phyloP scores from a whole-genome alignment of 495 filamentous ascomycete species.

The Xylaria intraflava region DNA sequence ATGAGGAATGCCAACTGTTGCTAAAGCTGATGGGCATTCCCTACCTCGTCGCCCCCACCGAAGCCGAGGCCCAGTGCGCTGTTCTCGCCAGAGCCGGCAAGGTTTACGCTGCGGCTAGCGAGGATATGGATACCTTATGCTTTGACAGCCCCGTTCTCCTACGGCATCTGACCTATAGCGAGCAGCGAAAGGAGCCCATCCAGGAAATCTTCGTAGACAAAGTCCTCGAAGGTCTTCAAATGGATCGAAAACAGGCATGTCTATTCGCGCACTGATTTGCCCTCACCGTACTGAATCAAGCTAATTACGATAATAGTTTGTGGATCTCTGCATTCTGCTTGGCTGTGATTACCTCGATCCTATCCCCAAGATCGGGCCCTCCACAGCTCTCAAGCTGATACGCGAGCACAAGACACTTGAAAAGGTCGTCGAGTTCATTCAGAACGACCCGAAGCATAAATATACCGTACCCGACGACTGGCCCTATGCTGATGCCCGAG shows the following conservation, averaged over 20 bases:
- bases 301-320: conserved; percentile 54
- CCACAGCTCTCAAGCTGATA: conserved; percentile 86
- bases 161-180: conserved; percentile 90
- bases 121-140: conserved; percentile 99
- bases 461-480: conserved; percentile 84
- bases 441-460: conserved; percentile 68
- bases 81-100: conserved; percentile 85
- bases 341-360: conserved; percentile 98
- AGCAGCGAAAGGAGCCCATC: conserved; percentile 95
- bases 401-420: conserved; percentile 83
- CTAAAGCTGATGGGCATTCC: conserved; percentile 93
- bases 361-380: conserved; percentile 86
- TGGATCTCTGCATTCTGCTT: conserved; percentile 95
- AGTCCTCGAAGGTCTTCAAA: conserved; percentile 74
- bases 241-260: conserved; percentile 75
- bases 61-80: conserved; percentile 95
- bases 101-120: conserved; percentile 91
- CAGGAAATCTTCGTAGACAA: conserved; percentile 86
- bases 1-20: conserved; percentile 84
- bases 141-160: conserved; percentile 89
- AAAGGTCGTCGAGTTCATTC: conserved; percentile 70
- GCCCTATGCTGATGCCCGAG: conserved; percentile 86
- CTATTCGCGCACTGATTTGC: not conserved
- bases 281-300: not conserved
- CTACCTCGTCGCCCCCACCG: conserved; percentile 89